phyloP scores from a whole-genome alignment of 768 basidiomycete species.

The Leccinum uliginosum region DNA sequence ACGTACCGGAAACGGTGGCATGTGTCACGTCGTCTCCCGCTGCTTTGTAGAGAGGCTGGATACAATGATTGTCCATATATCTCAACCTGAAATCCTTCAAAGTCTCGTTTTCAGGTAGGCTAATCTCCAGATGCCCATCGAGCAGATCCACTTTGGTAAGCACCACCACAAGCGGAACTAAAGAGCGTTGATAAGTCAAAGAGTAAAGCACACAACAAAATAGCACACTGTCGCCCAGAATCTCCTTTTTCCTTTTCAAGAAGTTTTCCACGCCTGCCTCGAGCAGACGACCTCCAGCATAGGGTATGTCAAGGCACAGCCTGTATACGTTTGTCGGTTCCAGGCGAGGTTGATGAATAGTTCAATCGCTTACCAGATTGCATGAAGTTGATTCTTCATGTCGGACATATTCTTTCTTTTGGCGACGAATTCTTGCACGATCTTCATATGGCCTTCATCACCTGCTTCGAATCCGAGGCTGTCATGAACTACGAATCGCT shows the following conservation, averaged over 20 bases:
- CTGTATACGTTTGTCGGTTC: not conserved
- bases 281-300: conserved; percentile 12
- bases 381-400: conserved; percentile 10
- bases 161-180: conserved; percentile 8
- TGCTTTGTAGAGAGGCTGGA: not conserved
- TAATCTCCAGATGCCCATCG: not conserved
- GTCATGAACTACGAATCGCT: conserved; percentile 15
- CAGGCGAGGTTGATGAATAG: no score
- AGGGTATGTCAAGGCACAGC: conserved; percentile 16
- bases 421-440: conserved; percentile 2
- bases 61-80: not conserved
- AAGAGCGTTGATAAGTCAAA: not conserved
- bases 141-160: conserved; percentile 16
- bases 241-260: not conserved
- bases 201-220: not conserved
- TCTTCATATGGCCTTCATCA: conserved; percentile 4
- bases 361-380: conserved; percentile 6
- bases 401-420: conserved; percentile 1
- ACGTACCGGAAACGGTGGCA: conserved; percentile 12
- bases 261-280: conserved; percentile 13
- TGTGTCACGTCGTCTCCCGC: not conserved
- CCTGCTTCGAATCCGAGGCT: conserved; percentile 16
- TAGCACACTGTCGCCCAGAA: conserved; percentile 6
- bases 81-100: not conserved
- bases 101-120: not conserved